Evolutionary conservation across 495 filamentous ascomycete species (phyloP).

Genomic region (Articulospora tetracladia): DNA sequence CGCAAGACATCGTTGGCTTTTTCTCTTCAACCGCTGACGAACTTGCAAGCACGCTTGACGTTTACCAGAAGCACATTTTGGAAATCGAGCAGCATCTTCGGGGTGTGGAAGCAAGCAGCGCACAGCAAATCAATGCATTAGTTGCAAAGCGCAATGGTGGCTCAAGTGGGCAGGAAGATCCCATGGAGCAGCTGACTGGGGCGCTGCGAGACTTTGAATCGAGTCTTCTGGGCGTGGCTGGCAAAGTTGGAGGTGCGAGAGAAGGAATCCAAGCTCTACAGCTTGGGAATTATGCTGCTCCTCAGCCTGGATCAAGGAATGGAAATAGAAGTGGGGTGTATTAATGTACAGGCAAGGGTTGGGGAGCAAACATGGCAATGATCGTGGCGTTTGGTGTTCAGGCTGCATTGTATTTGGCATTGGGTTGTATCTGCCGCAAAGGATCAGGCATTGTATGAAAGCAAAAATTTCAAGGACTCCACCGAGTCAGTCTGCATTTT

Average conservation of each 20-base stretch:
- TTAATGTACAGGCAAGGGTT: constrained; percentile 10
- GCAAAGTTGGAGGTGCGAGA: constrained; percentile 61
- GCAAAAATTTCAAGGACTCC: neutral
- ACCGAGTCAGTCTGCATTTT: no score
- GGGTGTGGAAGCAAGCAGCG: constrained; percentile 65
- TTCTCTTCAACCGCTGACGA: constrained; percentile 71
- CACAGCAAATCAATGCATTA: constrained; percentile 67
- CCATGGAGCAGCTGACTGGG: constrained; percentile 56
- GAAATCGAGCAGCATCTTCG: constrained; percentile 83
- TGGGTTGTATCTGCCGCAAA: neutral
- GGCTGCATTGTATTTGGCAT: constrained; percentile 12
- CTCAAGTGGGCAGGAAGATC: constrained; percentile 40
- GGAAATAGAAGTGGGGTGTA: constrained; percentile 23
- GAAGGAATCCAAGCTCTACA: constrained; percentile 68
- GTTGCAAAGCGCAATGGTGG: constrained; percentile 51
- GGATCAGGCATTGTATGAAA: neutral
- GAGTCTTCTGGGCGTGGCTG: constrained; percentile 71
- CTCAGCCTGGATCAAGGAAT: constrained; percentile 7
- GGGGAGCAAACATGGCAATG: constrained; percentile 1
- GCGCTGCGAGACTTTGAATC: constrained; percentile 76
- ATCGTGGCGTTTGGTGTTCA: constrained; percentile 22
- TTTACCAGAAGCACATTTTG: constrained; percentile 63
- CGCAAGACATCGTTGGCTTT: constrained; percentile 66
- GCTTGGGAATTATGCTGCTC: constrained; percentile 47
- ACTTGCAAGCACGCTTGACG: constrained; percentile 60